Evolutionary conservation across 305 asterid species (phyloP).

Genomic region (Fraxinus baroniana): DNA sequence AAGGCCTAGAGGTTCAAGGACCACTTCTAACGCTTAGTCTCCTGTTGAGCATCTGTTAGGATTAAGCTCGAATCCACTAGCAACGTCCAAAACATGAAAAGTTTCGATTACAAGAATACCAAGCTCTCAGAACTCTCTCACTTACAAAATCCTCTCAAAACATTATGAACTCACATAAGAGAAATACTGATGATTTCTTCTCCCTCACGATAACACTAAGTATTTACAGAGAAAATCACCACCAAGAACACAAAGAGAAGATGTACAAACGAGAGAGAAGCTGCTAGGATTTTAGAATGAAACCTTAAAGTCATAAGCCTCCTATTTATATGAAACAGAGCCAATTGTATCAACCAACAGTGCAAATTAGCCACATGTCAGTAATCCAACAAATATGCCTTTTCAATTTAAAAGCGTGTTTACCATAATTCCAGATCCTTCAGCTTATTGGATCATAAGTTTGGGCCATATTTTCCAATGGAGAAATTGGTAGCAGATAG

Average conservation of each 20-base stretch:
- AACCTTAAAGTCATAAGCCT: neutral
- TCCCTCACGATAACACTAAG: neutral
- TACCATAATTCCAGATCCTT: too few species aligned
- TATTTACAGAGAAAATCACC: neutral
- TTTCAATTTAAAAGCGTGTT: too few species aligned
- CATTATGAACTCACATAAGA: neutral
- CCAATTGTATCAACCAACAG: neutral
- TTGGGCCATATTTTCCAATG: too few species aligned
- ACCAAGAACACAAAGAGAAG: neutral
- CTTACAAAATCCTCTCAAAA: neutral
- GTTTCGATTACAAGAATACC: neutral
- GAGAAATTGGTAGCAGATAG: too few species aligned
- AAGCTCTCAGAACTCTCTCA: neutral
- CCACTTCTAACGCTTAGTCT: neutral
- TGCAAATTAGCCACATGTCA: neutral
- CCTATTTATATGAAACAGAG: neutral
- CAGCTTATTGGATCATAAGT: too few species aligned
- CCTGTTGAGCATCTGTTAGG: neutral
- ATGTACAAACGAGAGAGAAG: neutral
- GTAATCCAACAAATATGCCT: too few species aligned
- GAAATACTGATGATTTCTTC: too few species aligned
- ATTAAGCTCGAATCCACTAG: neutral
- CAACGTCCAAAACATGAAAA: too few species aligned
- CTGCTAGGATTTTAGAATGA: too few species aligned
- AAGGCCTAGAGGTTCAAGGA: neutral